Evolutionary conservation across 495 filamentous ascomycete genomes (phyloP), one percentile per base, ranked within the genome.

Genomic region (Neurospora discreta): DNA sequence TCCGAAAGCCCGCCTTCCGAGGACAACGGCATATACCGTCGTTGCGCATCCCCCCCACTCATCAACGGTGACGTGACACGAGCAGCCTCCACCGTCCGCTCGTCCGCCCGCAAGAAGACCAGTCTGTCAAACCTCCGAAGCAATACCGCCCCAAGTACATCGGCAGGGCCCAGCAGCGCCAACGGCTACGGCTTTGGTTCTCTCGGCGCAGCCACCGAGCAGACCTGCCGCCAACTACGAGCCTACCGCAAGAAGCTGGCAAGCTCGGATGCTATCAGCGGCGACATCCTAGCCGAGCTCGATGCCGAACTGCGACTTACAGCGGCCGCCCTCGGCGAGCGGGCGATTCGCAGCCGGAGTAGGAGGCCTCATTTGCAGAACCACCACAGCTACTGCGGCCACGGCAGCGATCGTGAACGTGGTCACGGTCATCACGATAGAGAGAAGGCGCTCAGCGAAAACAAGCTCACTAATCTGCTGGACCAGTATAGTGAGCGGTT

Each of bases 171-270:
- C 0, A 44, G 41, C 18, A 26, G 69, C 18, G 70, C 76, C 4
- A 68, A 70, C 26, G 70, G 79, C 71, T 78, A 80, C 65, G 87
- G 88, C 33, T 89, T 88, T 72, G 90, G 90, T 10, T 87, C 85
- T 69, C 83, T 97, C 7, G 89, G 89, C 75, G 88, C 88, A 81
- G 89, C 91, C 8, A 95, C 92, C 1, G 92, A 95, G 74, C 90
- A 94, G 73, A 84, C 93, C 0, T 93, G 91, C 74, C 91, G 91
- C 36, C 90, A 90, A 6, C 84, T 99, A 8, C 88, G 91, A 68
- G 87, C 90, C 3, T 98, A 96, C 77, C 87, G 95, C 18, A 95
- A 93, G 81, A 93, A 92, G 77, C 86, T 97, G 9, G 81, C 87
- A 30, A 88, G 88, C 15, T 87, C 87, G 15, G 87, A 88, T 39